These are phyloP conservation scores for Amanita jacksonii DNA, from an alignment of 768 basidiomycete species.

Conservation along the genomic window DNA sequence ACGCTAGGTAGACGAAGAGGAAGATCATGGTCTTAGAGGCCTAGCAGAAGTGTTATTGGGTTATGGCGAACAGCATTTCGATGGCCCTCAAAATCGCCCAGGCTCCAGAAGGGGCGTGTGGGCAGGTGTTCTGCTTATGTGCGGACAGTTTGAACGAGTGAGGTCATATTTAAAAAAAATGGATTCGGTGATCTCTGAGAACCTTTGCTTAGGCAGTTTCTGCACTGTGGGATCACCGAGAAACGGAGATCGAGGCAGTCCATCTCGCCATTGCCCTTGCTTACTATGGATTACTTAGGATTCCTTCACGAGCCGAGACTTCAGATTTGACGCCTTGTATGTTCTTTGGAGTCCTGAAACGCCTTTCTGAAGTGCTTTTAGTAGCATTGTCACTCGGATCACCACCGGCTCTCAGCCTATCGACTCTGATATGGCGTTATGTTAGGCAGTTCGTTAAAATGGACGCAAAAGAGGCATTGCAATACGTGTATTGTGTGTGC, in stretches of 20 bases:
- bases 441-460: conserved; percentile 86
- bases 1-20: conserved; percentile 67
- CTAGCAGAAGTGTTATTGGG: conserved; percentile 68
- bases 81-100: conserved; percentile 52
- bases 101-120: conserved; percentile 58
- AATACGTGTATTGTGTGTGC: conserved; percentile 86
- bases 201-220: conserved; percentile 70
- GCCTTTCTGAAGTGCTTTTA: conserved; percentile 17
- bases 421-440: conserved; percentile 87
- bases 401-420: conserved; percentile 68
- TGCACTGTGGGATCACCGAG: conserved; percentile 78
- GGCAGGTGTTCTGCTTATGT: conserved; percentile 80
- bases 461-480: conserved; percentile 89
- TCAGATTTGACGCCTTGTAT: conserved; percentile 78
- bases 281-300: conserved; percentile 86
- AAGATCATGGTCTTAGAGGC: conserved; percentile 64
- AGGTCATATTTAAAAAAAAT: conserved; percentile 14
- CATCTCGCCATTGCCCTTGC: conserved; percentile 88
- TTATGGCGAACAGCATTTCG: conserved; percentile 79
- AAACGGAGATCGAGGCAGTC: conserved; percentile 87
- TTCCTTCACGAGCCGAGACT: conserved; percentile 72
- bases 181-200: neutral
- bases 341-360: conserved; percentile 18
- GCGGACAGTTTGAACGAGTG: conserved; percentile 91
- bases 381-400: conserved; percentile 62